Conservation (phyloP, 2,329 filamentous ascomycete genomes). For the Drechslerella dactyloides region DNA sequence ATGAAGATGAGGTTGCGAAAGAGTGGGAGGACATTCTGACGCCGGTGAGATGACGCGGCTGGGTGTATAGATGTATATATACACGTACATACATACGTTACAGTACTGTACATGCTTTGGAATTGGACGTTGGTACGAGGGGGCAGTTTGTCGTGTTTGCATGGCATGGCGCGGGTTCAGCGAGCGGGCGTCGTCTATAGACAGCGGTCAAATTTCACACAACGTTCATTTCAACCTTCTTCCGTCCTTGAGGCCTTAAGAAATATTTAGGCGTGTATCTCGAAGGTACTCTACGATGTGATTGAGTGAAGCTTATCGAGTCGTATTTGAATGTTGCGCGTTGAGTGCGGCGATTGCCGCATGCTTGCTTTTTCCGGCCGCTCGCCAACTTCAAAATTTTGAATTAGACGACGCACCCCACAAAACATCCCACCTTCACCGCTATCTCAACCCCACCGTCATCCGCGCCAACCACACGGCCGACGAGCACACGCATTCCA, state of each 20-base stretch:
- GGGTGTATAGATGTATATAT: neutral
- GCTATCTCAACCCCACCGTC: constrained; percentile 55
- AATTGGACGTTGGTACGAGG: no score
- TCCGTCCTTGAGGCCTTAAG: no score
- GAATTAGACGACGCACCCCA: constrained; percentile 53
- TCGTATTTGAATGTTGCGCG: constrained; percentile 3
- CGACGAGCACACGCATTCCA: neutral
- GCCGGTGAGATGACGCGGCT: neutral
- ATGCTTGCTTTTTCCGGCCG: constrained; percentile 45
- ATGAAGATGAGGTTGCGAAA: constrained; percentile 37
- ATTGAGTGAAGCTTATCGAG: no score
- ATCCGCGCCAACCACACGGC: constrained; percentile 57
- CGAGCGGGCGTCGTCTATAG: constrained; percentile 9
- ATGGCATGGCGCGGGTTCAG: constrained; percentile 2
- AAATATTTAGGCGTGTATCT: no score
- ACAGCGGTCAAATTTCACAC: neutral
- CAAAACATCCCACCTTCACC: constrained; percentile 37
- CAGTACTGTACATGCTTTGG: no score
- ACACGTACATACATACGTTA: neutral
- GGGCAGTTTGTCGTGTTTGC: constrained; percentile 2
- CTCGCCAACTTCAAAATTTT: constrained; percentile 42
- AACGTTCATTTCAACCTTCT: neutral
- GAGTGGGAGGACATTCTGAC: constrained; percentile 7
- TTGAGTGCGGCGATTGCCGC: constrained; percentile 3
- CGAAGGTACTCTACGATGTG: no score